These are phyloP conservation scores for Cubamyces sp. DNA, from an alignment of 768 basidiomycete species.

Conservation along the genomic window DNA sequence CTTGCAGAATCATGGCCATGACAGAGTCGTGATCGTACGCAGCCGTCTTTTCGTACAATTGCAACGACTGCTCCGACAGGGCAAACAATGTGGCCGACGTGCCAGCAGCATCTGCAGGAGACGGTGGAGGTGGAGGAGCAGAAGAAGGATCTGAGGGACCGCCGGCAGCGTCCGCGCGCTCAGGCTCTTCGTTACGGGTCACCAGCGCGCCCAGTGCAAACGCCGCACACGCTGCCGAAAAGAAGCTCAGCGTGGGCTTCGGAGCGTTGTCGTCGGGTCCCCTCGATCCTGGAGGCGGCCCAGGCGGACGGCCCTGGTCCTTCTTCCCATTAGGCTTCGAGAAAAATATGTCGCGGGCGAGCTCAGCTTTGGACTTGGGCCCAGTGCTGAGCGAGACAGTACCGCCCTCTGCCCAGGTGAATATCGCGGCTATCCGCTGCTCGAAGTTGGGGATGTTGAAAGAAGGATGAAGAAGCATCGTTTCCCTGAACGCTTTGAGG, in stretches of 20 bases:
- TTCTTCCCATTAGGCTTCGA: slow-evolving; percentile 18
- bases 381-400: slow-evolving; percentile 1
- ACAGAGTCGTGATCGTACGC: slow-evolving; percentile 61
- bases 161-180: slow-evolving; percentile 23
- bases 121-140: slow-evolving; percentile 22
- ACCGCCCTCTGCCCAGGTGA: slow-evolving; percentile 43
- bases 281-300: slow-evolving; percentile 13
- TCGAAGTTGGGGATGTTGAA: slow-evolving; percentile 54
- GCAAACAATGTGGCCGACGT: slow-evolving; percentile 46
- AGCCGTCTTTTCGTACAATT: slow-evolving; percentile 45
- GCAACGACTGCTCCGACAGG: slow-evolving; percentile 53
- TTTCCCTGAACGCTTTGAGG: slow-evolving; percentile 44
- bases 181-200: slow-evolving; percentile 22
- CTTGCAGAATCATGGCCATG: slow-evolving; percentile 59
- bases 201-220: slow-evolving; percentile 62
- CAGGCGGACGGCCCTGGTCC: slow-evolving; percentile 29
- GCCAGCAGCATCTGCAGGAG: slow-evolving; percentile 9
- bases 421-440: slow-evolving; percentile 48
- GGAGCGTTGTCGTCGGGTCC: slow-evolving; percentile 13
- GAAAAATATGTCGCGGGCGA: slow-evolving; percentile 34
- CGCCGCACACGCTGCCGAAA: slow-evolving; percentile 59
- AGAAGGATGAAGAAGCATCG: slow-evolving; percentile 52
- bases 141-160: slow-evolving; percentile 11
- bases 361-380: slow-evolving; percentile 27
- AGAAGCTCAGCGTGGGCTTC: slow-evolving; percentile 53